Evolutionary conservation across 495 filamentous ascomycete genomes (phyloP), one percentile per base, ranked within the genome.

Genomic region (Hypoxylon perforatum): DNA sequence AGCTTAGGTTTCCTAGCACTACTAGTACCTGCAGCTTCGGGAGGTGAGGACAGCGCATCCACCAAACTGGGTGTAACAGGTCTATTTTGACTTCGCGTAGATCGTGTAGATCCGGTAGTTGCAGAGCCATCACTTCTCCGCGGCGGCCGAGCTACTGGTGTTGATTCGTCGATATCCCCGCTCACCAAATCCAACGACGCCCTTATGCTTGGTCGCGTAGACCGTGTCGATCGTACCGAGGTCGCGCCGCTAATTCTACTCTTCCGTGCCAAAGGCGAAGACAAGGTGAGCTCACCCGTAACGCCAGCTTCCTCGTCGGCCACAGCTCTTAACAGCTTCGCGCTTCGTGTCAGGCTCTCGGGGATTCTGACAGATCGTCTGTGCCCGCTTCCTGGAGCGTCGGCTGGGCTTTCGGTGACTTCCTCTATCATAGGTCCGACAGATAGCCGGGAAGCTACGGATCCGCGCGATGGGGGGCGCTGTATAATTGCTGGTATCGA

Each of bases 351-450:
- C 0, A 70, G 23, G 19, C 67, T 71, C 11, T 77, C 68, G 4
- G 61, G 65, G 6, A 67, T 49, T 45, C 60, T 68, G 33, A 80
- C 50, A 14, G 45, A 65, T 15, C 80, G 73, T 44, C 81, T 74
- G 1, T 72, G 71, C 15, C 76, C 78, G 57, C 79, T 84, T 35
- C 82, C 83, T 3, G 82, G 83, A 22, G 80, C 81, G 57, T 79
- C 73, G 12, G 44, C 74, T 2, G 84, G 82, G 51, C 81, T 83
- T 60, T 86, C 83, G 49, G 70, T 73, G 3, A 86, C 76, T 61
- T 81, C 80, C 46, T 78, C 74, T 17, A 63, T 45, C 62, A 74
- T 38, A 1, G 41, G 39, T 1, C 48, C 71, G 2, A 39, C 11
- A 35, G 63, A 67, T 7, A 25, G 4, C 28, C 18, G 61, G 39